Percentiles rank a stretch among this genome's conserved stretches.
Conservation (phyloP, 495 filamentous ascomycete genomes). For the Podospora comata region DNA sequence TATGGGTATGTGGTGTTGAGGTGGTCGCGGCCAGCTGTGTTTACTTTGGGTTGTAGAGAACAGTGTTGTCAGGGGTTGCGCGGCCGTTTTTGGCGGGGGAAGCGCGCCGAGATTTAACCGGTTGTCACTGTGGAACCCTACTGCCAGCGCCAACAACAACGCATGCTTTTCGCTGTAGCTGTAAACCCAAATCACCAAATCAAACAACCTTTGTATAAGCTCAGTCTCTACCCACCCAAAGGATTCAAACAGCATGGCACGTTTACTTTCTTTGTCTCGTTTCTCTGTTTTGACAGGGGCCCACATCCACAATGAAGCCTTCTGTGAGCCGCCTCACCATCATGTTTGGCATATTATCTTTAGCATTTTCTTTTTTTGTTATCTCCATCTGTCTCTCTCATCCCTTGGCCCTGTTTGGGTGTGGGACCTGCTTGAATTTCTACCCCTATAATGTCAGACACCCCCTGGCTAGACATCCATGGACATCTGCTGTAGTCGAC, state of each 20-base stretch:
- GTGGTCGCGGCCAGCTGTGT: conserved; percentile 13
- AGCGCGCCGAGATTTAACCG: conserved; percentile 1
- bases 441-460: not conserved
- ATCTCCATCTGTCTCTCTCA: too few relatives aligned
- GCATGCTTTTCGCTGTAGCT: too few relatives aligned
- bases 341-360: not conserved
- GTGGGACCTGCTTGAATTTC: not conserved
- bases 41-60: conserved; percentile 14
- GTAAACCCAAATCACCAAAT: not conserved
- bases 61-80: conserved; percentile 29
- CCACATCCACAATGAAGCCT: not conserved
- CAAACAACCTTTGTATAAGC: not conserved
- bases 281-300: not conserved
- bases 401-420: not conserved
- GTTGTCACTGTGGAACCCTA: not conserved
- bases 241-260: not conserved
- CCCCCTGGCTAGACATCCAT: not conserved
- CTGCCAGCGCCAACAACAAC: too few relatives aligned
- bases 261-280: not conserved
- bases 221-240: not conserved
- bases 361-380: not conserved
- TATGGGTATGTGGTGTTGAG: not conserved
- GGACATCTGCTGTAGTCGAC: not conserved
- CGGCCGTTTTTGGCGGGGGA: conserved; percentile 18
- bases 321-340: not conserved